phyloP scores from a whole-genome alignment of 1,139 yeast genomes.

The Kluyveromyces marxianus region DNA sequence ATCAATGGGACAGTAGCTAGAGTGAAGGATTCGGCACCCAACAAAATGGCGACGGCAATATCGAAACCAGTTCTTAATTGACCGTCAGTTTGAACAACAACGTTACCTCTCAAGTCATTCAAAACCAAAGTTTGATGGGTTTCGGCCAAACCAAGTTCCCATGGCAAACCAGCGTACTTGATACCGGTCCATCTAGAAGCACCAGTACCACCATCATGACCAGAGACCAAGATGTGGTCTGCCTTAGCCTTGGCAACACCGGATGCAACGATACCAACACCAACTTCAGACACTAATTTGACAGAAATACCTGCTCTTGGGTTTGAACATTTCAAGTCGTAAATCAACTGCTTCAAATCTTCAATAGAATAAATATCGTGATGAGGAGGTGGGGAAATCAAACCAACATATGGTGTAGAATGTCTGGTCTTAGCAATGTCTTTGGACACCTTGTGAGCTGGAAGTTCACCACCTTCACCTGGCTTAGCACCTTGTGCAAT shows the following conservation, averaged over 20 bases:
- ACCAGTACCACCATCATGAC: conserved; percentile 99
- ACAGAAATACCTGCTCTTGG: conserved; percentile 97
- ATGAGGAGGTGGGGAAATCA: conserved; percentile 97
- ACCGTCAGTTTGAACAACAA: conserved; percentile 93
- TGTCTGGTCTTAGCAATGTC: conserved; percentile 93
- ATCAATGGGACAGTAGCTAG: conserved; percentile 96
- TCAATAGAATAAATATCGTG: conserved; percentile 98
- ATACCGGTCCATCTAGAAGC: conserved; percentile 97
- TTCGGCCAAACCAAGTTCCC: conserved; percentile 98
- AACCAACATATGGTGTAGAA: conserved; percentile 94
- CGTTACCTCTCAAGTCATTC: conserved; percentile 93
- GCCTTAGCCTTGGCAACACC: conserved; percentile 99
- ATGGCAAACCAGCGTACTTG: conserved; percentile 94
- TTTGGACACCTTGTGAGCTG: conserved; percentile 86
- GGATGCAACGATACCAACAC: conserved; percentile 97
- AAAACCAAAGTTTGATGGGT: conserved; percentile 95
- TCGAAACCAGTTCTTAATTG: conserved; percentile 91
- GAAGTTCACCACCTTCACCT: conserved; percentile 99
- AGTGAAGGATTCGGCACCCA: conserved; percentile 99
- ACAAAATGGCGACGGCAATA: conserved; percentile 87
- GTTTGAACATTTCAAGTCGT: conserved; percentile 92
- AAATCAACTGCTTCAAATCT: conserved; percentile 92
- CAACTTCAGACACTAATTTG: conserved; percentile 93
- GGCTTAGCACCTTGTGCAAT: conserved; percentile 99
- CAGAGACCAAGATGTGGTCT: conserved; percentile 89